Conservation (phyloP, 495 filamentous ascomycete species). For the Halenospora varia region DNA sequence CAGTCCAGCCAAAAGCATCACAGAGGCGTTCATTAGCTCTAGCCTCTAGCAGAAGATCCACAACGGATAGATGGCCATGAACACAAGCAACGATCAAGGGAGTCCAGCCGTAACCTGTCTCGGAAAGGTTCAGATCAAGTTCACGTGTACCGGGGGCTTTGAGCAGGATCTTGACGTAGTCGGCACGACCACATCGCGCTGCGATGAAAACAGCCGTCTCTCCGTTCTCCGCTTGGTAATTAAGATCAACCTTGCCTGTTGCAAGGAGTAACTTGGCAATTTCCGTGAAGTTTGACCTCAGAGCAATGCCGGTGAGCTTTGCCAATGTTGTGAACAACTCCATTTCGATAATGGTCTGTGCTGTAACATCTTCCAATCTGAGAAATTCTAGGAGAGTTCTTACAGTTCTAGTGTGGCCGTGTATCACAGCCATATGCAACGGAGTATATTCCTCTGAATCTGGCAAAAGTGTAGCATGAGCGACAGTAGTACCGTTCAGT, state of each 20-base stretch:
- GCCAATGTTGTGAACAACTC: no score
- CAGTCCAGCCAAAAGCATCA: conserved; percentile 75
- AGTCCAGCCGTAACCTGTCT: conserved; percentile 62
- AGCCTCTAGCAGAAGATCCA: conserved; percentile 50
- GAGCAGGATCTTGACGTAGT: conserved; percentile 25
- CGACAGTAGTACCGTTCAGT: neutral
- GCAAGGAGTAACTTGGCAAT: conserved; percentile 12
- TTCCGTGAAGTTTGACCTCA: neutral
- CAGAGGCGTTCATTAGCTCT: conserved; percentile 50
- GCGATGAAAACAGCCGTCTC: conserved; percentile 73
- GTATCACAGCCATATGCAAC: neutral
- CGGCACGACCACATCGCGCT: conserved; percentile 21
- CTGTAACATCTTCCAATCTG: no score
- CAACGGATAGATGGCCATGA: conserved; percentile 56
- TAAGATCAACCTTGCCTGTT: conserved; percentile 30
- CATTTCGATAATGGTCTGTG: no score
- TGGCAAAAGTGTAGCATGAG: neutral
- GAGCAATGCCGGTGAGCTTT: neutral
- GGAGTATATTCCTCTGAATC: neutral
- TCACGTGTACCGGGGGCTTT: neutral
- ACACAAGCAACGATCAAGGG: conserved; percentile 72
- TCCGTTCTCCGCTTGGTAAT: conserved; percentile 69
- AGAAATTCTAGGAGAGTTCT: neutral
- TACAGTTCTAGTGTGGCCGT: neutral
- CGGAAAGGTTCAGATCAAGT: conserved; percentile 4